Base-by-base conservation (phyloP, 306 rosid species). In the Senna tora region DNA sequence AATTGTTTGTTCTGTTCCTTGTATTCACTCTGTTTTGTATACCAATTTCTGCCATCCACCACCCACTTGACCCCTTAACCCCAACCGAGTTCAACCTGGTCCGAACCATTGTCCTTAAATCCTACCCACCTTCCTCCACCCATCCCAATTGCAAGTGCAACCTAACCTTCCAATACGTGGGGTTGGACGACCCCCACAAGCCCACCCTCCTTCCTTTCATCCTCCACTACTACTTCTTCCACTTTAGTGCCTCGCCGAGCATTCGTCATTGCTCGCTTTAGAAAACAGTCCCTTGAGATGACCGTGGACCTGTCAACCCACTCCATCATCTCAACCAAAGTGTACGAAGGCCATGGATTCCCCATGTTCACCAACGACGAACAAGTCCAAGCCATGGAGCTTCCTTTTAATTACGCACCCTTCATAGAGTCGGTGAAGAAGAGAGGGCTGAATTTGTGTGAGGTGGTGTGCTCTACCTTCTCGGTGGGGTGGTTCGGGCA, bases 181-280 rank as follows among this genome's bases (percentile, higher is more conserved):
- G 86, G n/a, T 65, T 87, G 43, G 89, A 85, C 16, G 89, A 87
- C 21, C 89, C 87, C 0, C 72, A 80, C 36, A 87, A 87, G 21
- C 41, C 72, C n/a, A 10, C 75, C 4, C 8, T 80, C 50, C 69
- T 78, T 10, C 55, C 80, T 71, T 82, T 25, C 30, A 25, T 25
- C 30, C 30, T 25, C 30, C 30, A 25, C 30, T 25, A 25, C 30
- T 25, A 25, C 30, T 25, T 25, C 2, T 3, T 25, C 30, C 32
- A 6, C 6, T 9, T 69, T 4, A 3, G 86, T 75, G 9, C 84
- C 87, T 1, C 88, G 90, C 13, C 87, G 83, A 9, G 89, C 85
- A 69, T 69, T 65, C 2, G 86, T 84, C 41, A 58, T 76, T n/a
- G 79, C 75, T 14, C 81, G 89, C 4, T 65, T 49, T 43, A 33